Evolutionary conservation across 129 eudicot genomes (phyloP).

Genomic region (Logfia minima): DNA sequence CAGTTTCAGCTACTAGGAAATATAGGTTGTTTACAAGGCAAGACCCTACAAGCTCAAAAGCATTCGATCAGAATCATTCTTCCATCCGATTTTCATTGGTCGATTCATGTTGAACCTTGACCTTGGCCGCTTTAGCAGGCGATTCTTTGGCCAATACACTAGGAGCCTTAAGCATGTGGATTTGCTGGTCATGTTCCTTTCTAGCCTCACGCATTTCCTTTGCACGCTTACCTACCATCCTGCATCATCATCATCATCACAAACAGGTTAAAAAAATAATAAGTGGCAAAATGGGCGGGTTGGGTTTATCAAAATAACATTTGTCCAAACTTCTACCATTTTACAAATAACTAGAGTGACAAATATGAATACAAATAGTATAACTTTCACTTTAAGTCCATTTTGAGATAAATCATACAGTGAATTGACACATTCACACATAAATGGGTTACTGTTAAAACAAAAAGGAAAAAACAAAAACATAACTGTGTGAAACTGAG

Average conservation of each 20-base stretch:
- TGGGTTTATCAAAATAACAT: not conserved
- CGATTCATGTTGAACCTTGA: constrained; percentile 43
- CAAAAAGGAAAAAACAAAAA: too few relatives aligned
- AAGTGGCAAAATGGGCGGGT: not conserved
- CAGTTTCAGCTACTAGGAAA: not conserved
- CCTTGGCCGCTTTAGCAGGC: constrained; percentile 45
- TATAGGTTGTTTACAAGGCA: constrained; percentile 15
- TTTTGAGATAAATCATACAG: not conserved
- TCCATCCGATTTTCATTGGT: constrained; percentile 56
- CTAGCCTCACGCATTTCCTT: constrained; percentile 40
- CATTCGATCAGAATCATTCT: constrained; percentile 39
- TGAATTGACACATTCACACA: not conserved
- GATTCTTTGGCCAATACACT: constrained; percentile 35
- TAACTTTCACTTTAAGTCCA: not conserved
- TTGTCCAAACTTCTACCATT: not conserved
- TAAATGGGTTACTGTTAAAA: not conserved
- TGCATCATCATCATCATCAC: constrained; percentile 19
- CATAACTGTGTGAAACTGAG: not conserved
- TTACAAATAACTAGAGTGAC: not conserved
- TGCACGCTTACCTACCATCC: constrained; percentile 48
- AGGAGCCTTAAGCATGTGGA: constrained; percentile 64
- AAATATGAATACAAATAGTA: not conserved
- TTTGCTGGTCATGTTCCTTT: constrained; percentile 58
- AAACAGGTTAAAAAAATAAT: not conserved
- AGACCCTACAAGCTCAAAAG: not conserved